Conservation (phyloP, 176 grass and related monocot genomes). For the Musa itinerans region DNA sequence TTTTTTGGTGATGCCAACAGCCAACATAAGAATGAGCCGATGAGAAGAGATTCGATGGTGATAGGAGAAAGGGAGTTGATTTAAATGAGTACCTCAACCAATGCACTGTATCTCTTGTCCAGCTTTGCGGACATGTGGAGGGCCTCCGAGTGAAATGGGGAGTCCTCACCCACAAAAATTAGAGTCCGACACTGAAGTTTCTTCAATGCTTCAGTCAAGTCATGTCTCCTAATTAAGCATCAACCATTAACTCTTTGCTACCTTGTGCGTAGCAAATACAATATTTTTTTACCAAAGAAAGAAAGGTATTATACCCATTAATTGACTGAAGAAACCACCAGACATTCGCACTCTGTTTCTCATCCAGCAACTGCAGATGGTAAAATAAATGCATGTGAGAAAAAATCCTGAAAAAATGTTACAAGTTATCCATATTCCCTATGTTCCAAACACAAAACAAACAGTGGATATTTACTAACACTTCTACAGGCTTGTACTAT, state of each 20-base stretch:
- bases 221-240: slow-evolving; percentile 56
- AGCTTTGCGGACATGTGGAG: slow-evolving; percentile 84
- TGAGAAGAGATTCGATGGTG: not conserved
- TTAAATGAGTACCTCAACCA: slow-evolving; percentile 63
- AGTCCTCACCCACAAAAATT: slow-evolving; percentile 81
- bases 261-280: not conserved
- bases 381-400: slow-evolving; percentile 4
- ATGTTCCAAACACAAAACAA: not conserved
- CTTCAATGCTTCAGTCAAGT: slow-evolving; percentile 75
- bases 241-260: not conserved
- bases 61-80: not conserved
- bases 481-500: slow-evolving; percentile 92
- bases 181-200: slow-evolving; percentile 79
- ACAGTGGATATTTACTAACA: slow-evolving; percentile 29
- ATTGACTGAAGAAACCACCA: slow-evolving; percentile 89
- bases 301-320: slow-evolving; percentile 40
- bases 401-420: not conserved
- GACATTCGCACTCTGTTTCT: slow-evolving; percentile 73
- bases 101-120: slow-evolving; percentile 79
- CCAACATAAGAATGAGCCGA: too few species aligned
- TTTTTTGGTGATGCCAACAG: not conserved
- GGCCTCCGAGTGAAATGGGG: slow-evolving; percentile 71
- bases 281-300: slow-evolving; percentile 6
- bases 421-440: not conserved
- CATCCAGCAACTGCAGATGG: slow-evolving; percentile 65